Evolutionary conservation across 1,139 yeast genomes (phyloP).

Genomic region (Blastobotrys proliferans): DNA sequence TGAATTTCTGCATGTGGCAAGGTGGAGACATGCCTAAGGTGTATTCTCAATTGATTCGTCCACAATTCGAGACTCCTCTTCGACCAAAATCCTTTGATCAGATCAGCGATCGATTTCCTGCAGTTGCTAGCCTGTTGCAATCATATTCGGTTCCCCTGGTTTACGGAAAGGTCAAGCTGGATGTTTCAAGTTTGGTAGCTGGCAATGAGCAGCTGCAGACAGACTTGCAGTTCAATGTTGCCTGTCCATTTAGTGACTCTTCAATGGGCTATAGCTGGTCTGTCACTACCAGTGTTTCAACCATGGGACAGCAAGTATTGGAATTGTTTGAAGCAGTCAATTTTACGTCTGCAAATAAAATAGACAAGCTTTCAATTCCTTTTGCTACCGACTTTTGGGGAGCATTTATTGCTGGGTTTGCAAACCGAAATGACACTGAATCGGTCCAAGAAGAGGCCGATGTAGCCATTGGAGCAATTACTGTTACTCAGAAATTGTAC

Average conservation of each 20-base stretch:
- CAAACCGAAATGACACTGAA: constrained; percentile 10
- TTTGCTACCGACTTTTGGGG: constrained; percentile 40
- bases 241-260: constrained; percentile 10
- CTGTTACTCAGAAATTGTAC: constrained; percentile 35
- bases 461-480: constrained; percentile 35
- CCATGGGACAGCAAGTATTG: constrained; percentile 33
- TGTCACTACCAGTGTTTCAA: constrained; percentile 31
- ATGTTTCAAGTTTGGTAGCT: constrained; percentile 15
- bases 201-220: constrained; percentile 20
- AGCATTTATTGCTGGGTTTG: constrained; percentile 36
- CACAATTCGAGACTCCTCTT: constrained; percentile 36
- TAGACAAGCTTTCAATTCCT: constrained; percentile 35
- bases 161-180: constrained; percentile 33
- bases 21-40: constrained; percentile 12
- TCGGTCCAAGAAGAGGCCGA: constrained; percentile 25
- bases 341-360: constrained; percentile 28
- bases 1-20: constrained; percentile 29
- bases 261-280: constrained; percentile 26
- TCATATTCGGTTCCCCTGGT: constrained; percentile 26
- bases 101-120: constrained; percentile 31
- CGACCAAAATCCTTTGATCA: constrained; percentile 28
- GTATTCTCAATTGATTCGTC: constrained; percentile 34
- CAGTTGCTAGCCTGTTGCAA: constrained; percentile 25
- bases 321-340: constrained; percentile 30
- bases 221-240: constrained; percentile 27